A percentile compares a stretch with the other conserved stretches of the same genome.
These are phyloP conservation scores for Fallopia convolvulus DNA, from an alignment of 148 eudicot genomes.

Conservation along the genomic window DNA sequence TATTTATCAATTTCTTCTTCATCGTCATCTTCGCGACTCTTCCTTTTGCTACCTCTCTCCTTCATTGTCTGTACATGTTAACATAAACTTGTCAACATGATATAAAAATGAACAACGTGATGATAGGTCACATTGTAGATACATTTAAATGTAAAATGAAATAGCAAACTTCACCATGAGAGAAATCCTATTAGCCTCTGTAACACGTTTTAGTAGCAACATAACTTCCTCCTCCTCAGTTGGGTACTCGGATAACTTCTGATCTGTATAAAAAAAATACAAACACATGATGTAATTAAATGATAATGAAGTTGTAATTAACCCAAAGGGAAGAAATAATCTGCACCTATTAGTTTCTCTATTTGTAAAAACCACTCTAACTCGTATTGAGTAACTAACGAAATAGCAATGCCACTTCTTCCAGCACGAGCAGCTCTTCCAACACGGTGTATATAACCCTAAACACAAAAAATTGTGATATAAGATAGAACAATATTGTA, in stretches of 20 bases:
- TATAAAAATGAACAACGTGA: not conserved
- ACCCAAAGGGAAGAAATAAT: not conserved
- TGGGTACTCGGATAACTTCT: constrained; percentile 55
- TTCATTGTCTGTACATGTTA: constrained; percentile 46
- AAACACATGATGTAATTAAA: not conserved
- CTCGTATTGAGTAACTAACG: constrained; percentile 80
- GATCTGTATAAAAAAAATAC: constrained; percentile 33
- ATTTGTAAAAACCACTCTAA: constrained; percentile 70
- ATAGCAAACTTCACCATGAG: constrained; percentile 34
- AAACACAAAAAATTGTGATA: constrained; percentile 16
- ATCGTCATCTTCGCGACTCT: constrained; percentile 41
- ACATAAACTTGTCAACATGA: not conserved
- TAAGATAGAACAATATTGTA: not conserved
- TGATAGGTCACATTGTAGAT: not conserved
- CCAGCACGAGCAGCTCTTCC: constrained; percentile 99
- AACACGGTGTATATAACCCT: constrained; percentile 95
- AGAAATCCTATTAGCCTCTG: constrained; percentile 69
- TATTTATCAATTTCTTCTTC: constrained; percentile 52
- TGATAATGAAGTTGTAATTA: not conserved
- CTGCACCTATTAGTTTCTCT: constrained; percentile 68
- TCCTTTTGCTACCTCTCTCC: constrained; percentile 55
- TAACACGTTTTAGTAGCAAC: constrained; percentile 48
- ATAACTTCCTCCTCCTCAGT: constrained; percentile 73
- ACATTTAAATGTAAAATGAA: not conserved
- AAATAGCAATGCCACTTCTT: constrained; percentile 78